Evolutionary conservation across 2,329 filamentous ascomycete species (phyloP).

Genomic region (Penicillium expansum): DNA sequence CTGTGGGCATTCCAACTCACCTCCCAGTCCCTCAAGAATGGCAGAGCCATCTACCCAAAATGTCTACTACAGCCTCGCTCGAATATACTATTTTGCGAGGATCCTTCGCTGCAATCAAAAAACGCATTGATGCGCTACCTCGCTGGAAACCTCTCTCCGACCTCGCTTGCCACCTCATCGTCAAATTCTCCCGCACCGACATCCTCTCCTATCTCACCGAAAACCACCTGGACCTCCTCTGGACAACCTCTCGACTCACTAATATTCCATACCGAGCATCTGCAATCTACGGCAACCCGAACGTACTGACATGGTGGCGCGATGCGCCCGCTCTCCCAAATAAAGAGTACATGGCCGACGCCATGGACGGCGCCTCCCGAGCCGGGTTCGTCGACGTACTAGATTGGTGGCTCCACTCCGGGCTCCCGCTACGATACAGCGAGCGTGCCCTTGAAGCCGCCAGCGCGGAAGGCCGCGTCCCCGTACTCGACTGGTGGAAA

Average conservation of each 20-base stretch:
- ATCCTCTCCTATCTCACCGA: conserved; percentile 71
- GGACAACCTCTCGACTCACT: conserved; percentile 76
- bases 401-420: conserved; percentile 86
- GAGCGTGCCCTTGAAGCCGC: conserved; percentile 85
- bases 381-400: conserved; percentile 81
- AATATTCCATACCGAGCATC: conserved; percentile 86
- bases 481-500: conserved; percentile 92
- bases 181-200: conserved; percentile 81
- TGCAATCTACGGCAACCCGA: conserved; percentile 76
- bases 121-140: conserved; percentile 66
- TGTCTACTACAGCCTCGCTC: conserved; percentile 69
- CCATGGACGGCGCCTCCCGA: conserved; percentile 81
- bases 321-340: conserved; percentile 77
- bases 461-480: conserved; percentile 76
- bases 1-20: conserved; percentile 76
- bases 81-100: conserved; percentile 81
- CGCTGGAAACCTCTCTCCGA: conserved; percentile 73
- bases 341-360: conserved; percentile 81
- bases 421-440: conserved; percentile 77
- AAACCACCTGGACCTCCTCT: conserved; percentile 71
- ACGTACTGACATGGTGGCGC: conserved; percentile 89
- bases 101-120: conserved; percentile 67
- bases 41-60: conserved; percentile 60
- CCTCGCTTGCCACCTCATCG: conserved; percentile 80
- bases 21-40: conserved; percentile 71